phyloP scores from a whole-genome alignment of 2,329 filamentous ascomycete species.

The Aspergillus sp. region DNA sequence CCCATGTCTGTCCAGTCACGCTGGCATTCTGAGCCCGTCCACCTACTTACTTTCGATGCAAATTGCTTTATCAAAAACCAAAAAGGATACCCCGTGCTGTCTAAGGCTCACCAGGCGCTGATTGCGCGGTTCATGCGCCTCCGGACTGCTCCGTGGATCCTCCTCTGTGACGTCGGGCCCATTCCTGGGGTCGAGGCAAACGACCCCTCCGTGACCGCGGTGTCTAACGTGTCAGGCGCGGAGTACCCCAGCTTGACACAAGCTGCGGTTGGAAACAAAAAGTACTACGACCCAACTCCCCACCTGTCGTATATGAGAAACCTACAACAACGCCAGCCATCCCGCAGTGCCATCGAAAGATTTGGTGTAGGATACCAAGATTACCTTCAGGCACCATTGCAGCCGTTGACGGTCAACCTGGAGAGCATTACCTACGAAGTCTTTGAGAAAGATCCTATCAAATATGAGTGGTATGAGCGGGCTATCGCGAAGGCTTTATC shows the following conservation, averaged over 20 bases:
- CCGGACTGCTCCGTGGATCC: slow-evolving; percentile 58
- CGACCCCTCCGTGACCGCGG: slow-evolving; percentile 17
- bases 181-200: slow-evolving; percentile 47
- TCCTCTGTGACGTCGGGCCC: slow-evolving; percentile 58
- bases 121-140: slow-evolving; percentile 59
- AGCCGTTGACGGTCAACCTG: slow-evolving; percentile 92
- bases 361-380: slow-evolving; percentile 80
- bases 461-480: slow-evolving; percentile 92
- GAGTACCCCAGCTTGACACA: slow-evolving; percentile 71
- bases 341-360: slow-evolving; percentile 60
- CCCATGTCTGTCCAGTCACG: slow-evolving; percentile 54
- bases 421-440: slow-evolving; percentile 98
- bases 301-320: slow-evolving; percentile 81
- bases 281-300: slow-evolving; percentile 56
- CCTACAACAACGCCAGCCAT: slow-evolving; percentile 77
- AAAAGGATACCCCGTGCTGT: slow-evolving; percentile 59
- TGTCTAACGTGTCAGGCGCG: slow-evolving; percentile 22
- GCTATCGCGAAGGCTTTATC: slow-evolving; percentile 77
- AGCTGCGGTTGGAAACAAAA: slow-evolving; percentile 53
- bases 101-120: slow-evolving; percentile 57
- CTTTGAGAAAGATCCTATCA: slow-evolving; percentile 96
- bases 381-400: slow-evolving; percentile 90
- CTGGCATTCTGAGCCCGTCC: slow-evolving; percentile 64
- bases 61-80: slow-evolving; percentile 58
- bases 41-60: slow-evolving; percentile 54